These are phyloP conservation scores for Loxodes magnus DNA, from an alignment of 73 alveolate species.

Conservation along the genomic window DNA sequence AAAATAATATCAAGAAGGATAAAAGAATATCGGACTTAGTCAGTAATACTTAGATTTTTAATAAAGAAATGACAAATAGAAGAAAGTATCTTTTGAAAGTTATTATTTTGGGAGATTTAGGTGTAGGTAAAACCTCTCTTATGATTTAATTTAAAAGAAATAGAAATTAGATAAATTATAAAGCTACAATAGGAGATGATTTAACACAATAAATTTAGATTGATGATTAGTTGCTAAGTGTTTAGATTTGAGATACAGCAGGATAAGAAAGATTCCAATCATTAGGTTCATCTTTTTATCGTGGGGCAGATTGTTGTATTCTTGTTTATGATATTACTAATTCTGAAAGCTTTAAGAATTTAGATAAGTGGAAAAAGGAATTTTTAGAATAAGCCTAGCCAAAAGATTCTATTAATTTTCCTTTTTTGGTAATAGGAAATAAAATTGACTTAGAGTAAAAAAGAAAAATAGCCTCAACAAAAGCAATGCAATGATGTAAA, in stretches of 20 bases:
- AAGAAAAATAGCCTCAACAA: constrained; percentile 45
- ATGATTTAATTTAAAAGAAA: constrained; percentile 61
- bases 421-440: constrained; percentile 95
- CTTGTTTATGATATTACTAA: constrained; percentile 78
- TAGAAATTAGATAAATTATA: constrained; percentile 56
- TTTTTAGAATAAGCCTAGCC: constrained; percentile 69
- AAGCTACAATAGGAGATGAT: constrained; percentile 91
- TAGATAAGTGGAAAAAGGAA: constrained; percentile 83
- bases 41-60: too few species aligned
- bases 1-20: too few species aligned
- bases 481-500: constrained; percentile 83
- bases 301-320: constrained; percentile 96
- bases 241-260: constrained; percentile 45
- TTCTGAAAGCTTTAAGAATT: constrained; percentile 64
- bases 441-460: constrained; percentile 50
- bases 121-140: constrained; percentile 91
- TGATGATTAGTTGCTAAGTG: constrained; percentile 71
- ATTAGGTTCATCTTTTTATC: constrained; percentile 89
- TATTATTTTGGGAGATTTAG: constrained; percentile 37
- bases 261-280: constrained; percentile 53
- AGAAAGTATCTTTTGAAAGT: too few species aligned
- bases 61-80: too few species aligned
- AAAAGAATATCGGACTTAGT: too few species aligned
- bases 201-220: constrained; percentile 72
- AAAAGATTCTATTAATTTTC: constrained; percentile 82